Conservation (phyloP, 2,329 filamentous ascomycete species). For the Pseudogymnoascus destructans region DNA sequence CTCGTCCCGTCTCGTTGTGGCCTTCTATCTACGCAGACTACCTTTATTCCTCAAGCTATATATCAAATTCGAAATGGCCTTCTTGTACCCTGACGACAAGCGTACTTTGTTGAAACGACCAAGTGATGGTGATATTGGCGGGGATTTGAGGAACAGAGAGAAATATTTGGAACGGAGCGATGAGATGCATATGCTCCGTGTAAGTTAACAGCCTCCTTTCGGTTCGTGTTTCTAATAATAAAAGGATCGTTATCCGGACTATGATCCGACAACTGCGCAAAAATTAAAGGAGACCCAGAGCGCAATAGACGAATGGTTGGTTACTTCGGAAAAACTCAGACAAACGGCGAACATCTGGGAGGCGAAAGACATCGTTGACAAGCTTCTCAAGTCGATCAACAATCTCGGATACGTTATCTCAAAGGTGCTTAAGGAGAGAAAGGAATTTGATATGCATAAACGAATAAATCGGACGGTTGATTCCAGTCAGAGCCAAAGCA, state of each 20-base stretch:
- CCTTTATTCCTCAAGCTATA: neutral
- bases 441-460: neutral
- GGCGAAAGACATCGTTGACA: neutral
- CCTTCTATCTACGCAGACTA: neutral
- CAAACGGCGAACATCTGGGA: neutral
- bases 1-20: neutral
- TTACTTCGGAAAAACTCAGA: neutral
- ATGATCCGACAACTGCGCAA: neutral
- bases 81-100: neutral
- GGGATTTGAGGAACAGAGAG: neutral
- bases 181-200: neutral
- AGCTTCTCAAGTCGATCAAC: neutral
- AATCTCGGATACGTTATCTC: neutral
- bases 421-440: neutral
- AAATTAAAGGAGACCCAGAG: neutral
- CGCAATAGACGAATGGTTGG: neutral
- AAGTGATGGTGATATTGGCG: neutral
- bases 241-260: neutral
- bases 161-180: neutral
- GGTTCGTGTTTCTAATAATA: neutral
- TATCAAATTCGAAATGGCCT: neutral
- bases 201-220: neutral
- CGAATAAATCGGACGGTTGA: neutral
- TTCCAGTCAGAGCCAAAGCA: neutral
- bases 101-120: neutral